These are phyloP conservation scores for Mycena capillaripes DNA, from an alignment of 768 basidiomycete genomes.

Conservation along the genomic window DNA sequence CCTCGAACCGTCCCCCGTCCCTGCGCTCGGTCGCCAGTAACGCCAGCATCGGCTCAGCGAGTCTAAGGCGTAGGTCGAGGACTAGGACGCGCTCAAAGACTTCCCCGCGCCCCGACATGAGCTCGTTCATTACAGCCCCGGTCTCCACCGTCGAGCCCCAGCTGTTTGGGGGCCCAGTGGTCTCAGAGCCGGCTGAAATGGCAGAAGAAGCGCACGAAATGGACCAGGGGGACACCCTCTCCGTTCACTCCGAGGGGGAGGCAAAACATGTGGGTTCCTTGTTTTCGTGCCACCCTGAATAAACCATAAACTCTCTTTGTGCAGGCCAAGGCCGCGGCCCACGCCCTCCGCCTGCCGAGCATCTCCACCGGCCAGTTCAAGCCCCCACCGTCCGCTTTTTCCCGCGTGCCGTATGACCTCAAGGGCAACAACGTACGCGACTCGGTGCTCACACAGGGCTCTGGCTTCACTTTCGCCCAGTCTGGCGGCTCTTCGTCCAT, in stretches of 20 bases:
- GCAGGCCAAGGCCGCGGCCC: conserved; percentile 52
- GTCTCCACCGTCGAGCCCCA: conserved; percentile 13
- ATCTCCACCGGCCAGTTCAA: conserved; percentile 45
- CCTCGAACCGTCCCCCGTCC: conserved; percentile 41
- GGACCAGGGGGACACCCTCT: conserved; percentile 3
- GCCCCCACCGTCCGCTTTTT: conserved; percentile 59
- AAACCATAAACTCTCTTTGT: not conserved
- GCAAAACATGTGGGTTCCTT: conserved; percentile 53
- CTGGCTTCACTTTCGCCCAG: conserved; percentile 72
- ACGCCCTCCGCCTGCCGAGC: conserved; percentile 47
- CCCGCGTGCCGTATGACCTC: conserved; percentile 55
- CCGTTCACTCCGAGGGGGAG: conserved; percentile 31
- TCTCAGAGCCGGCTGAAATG: conserved; percentile 26
- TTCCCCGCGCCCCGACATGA: conserved; percentile 25
- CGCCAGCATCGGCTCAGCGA: conserved; percentile 62
- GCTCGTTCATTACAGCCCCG: conserved; percentile 23
- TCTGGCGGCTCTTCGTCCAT: conserved; percentile 82
- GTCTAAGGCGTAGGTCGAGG: conserved; percentile 67
- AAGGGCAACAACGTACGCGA: conserved; percentile 59
- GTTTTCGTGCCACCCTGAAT: conserved; percentile 7
- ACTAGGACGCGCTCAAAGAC: conserved; percentile 67
- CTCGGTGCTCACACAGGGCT: conserved; percentile 62
- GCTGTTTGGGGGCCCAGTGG: conserved; percentile 1
- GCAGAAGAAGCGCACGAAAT: not conserved
- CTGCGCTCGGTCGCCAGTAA: conserved; percentile 65